A percentile compares a stretch with the other conserved stretches of the same genome.
These are phyloP conservation scores for Crepidotus variabilis DNA, from an alignment of 768 basidiomycete species.

Conservation along the genomic window DNA sequence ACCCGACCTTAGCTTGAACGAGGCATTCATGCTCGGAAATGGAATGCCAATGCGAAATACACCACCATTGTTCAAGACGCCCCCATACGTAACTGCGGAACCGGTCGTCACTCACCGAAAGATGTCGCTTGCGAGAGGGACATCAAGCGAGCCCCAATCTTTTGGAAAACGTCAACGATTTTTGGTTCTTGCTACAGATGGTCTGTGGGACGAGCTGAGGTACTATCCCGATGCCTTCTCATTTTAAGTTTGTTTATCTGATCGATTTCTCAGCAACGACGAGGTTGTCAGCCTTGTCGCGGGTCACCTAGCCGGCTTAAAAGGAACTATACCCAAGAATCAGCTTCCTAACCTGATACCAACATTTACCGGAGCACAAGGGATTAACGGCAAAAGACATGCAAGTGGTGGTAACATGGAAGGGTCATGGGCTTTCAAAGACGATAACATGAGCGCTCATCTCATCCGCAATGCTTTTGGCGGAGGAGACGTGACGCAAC, in stretches of 20 bases:
- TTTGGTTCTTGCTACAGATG: conserved; percentile 87
- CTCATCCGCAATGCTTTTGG: conserved; percentile 90
- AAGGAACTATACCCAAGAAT: conserved; percentile 59
- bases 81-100: conserved; percentile 86
- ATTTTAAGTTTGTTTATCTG: background rate
- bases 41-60: conserved; percentile 54
- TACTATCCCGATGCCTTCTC: conserved; percentile 11
- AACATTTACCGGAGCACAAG: conserved; percentile 47
- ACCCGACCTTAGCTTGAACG: conserved; percentile 37
- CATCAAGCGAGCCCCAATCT: conserved; percentile 17
- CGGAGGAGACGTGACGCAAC: conserved; percentile 60
- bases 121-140: conserved; percentile 45
- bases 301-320: conserved; percentile 71
- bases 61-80: conserved; percentile 70
- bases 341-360: conserved; percentile 52
- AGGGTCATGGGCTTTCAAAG: conserved; percentile 74
- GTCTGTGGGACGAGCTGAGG: conserved; percentile 70
- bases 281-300: conserved; percentile 87
- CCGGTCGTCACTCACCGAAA: conserved; percentile 82
- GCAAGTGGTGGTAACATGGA: conserved; percentile 31
- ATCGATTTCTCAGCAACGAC: conserved; percentile 52
- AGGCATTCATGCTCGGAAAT: conserved; percentile 66
- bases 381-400: conserved; percentile 61
- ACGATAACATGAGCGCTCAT: conserved; percentile 77
- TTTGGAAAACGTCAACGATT: conserved; percentile 54